Base-by-base conservation (phyloP, 1,139 yeast genomes). In the Geotrichum cucujoidarum region DNA sequence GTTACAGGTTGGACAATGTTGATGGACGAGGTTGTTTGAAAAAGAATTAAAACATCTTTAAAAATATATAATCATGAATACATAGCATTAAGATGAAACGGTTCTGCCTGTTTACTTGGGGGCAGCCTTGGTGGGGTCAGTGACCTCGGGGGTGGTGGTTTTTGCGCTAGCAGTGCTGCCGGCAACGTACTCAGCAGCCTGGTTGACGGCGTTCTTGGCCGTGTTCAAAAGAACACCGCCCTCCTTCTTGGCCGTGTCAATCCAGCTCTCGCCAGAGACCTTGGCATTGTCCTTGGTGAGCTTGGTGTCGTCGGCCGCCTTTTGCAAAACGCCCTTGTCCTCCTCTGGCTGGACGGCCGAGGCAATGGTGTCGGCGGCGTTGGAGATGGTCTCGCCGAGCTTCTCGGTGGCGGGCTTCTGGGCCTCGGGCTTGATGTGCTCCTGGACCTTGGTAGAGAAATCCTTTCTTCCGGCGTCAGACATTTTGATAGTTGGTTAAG, bases 371-470 rank as follows among this genome's bases (percentile, higher is more conserved):
- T 88, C 95, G 57, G 72, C 74, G 35, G 72, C 65, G 64, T 77
- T 83, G 50, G 95, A 82, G 55, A 78, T 80, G 36, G 66, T 53
- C 72, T 88, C 95, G 74, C 83, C 82, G 57, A 80, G 81, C 70
- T 82, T 72, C 61, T 86, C 83, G 39, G 71, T 67, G 59, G 74
- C 70, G 42, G 81, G 58, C 75, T 88, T 88, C 66, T 84, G 75
- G 49, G 78, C 69, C 55, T 87, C 82, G 63, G 96, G 95, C 59
- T 78, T 85, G 48, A 84, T 55, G 43, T 76, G 63, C 74, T 86
- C 95, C 50, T 73, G 48, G 56, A 77, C 70, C 71, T 87, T 86
- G 66, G 81, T 83, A 58, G 82, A 60, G 62, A 88, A 75, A 64
- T 75, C 70, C 70, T 86, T 86, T 83, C 95, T 84, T 59, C 86